Percentiles rank a stretch among this genome's conserved stretches.
phyloP scores from a whole-genome alignment of 108 stramenopile genomes.

The Thalassiosira profunda region DNA sequence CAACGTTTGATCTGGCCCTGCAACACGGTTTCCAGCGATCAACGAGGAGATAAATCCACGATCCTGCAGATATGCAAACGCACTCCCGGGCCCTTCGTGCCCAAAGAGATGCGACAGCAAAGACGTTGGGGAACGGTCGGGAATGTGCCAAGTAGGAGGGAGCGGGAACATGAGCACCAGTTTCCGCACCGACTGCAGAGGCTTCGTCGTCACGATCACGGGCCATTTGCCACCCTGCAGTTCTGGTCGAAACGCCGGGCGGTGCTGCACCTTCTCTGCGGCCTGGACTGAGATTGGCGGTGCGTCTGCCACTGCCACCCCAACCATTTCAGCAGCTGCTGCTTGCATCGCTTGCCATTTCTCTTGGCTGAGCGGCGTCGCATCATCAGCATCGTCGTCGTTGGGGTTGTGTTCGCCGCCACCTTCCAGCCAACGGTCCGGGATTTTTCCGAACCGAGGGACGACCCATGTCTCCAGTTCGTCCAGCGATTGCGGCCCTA shows the following conservation, averaged over 20 bases:
- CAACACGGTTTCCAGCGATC: conserved; percentile 61
- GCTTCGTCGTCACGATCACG: conserved; percentile 67
- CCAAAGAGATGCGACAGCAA: conserved; percentile 78
- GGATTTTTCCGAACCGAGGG: conserved; percentile 65
- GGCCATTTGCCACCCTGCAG: conserved; percentile 66
- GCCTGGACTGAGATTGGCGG: conserved; percentile 48
- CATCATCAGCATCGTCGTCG: background rate
- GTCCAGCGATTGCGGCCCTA: conserved; percentile 83
- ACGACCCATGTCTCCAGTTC: conserved; percentile 78
- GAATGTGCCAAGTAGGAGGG: conserved; percentile 49
- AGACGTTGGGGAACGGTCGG: conserved; percentile 63
- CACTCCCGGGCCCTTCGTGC: conserved; percentile 77
- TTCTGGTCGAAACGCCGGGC: conserved; percentile 58
- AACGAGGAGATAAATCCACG: conserved; percentile 61
- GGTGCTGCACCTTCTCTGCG: conserved; percentile 35
- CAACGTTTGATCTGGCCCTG: conserved; percentile 70
- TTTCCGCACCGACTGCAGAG: conserved; percentile 67
- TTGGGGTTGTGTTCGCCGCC: background rate
- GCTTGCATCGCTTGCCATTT: conserved; percentile 43
- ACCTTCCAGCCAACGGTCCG: conserved; percentile 17
- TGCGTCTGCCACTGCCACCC: conserved; percentile 67
- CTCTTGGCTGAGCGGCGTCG: background rate
- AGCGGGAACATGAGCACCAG: conserved; percentile 74
- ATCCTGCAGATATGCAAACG: conserved; percentile 79
- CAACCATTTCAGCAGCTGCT: conserved; percentile 50